Evolutionary conservation across 2,329 filamentous ascomycete genomes (phyloP).

Genomic region (Rhinocladiella mackenziei): DNA sequence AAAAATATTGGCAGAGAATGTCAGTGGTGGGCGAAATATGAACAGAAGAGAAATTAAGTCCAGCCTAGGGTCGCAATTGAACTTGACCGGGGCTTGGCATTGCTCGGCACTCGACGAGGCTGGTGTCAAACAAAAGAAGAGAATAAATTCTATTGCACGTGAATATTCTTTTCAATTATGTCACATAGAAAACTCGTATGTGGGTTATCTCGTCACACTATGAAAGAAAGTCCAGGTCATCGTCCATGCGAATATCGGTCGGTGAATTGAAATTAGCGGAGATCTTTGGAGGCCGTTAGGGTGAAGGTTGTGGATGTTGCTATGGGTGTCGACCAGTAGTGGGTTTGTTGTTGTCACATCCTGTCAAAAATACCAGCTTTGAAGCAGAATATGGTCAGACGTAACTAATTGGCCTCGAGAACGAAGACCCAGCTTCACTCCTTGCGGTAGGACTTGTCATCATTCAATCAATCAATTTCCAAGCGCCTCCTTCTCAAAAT

Average conservation of each 20-base stretch:
- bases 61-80: too few relatives aligned
- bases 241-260: constrained; percentile 3
- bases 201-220: constrained; percentile 21
- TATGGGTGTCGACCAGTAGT: constrained; percentile 3
- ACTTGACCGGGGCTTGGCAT: too few relatives aligned
- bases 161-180: constrained; percentile 3
- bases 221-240: constrained; percentile 20
- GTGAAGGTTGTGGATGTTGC: constrained; percentile 1
- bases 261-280: constrained; percentile 11
- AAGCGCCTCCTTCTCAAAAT: background rate
- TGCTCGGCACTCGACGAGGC: too few relatives aligned
- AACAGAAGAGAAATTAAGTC: too few relatives aligned
- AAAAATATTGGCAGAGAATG: too few relatives aligned
- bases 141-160: too few relatives aligned
- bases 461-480: background rate
- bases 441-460: background rate
- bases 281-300: constrained; percentile 3
- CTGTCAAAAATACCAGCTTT: constrained; percentile 14
- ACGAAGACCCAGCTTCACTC: constrained; percentile 9
- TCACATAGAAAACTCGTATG: constrained; percentile 24
- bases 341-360: background rate
- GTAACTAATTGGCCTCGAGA: constrained; percentile 1
- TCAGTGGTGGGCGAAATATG: too few relatives aligned
- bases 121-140: too few relatives aligned
- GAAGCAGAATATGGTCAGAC: constrained; percentile 10